These are phyloP conservation scores for Cyberlindnera mississippiensis DNA, from an alignment of 805 yeast genomes.

Conservation along the genomic window DNA sequence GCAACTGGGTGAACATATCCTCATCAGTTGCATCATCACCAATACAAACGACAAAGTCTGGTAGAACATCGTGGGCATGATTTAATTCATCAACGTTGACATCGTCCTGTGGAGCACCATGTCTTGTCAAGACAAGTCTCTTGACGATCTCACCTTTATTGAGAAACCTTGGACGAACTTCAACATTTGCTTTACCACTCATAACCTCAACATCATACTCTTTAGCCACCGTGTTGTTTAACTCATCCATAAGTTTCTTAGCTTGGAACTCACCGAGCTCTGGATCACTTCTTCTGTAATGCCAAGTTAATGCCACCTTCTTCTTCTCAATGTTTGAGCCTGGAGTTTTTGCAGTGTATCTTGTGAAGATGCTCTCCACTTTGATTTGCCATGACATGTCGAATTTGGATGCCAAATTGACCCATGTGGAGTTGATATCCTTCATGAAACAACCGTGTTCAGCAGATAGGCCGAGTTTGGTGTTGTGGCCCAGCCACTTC, in stretches of 20 bases:
- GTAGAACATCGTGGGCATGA: conserved; percentile 43
- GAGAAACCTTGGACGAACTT: conserved; percentile 92
- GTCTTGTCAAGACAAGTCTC: conserved; percentile 61
- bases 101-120: conserved; percentile 49
- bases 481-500: conserved; percentile 72
- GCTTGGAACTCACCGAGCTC: conserved; percentile 90
- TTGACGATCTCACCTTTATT: conserved; percentile 96
- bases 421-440: conserved; percentile 71
- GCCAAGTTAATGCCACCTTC: conserved; percentile 97
- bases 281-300: conserved; percentile 91
- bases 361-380: conserved; percentile 68
- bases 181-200: conserved; percentile 96
- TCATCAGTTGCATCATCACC: conserved; percentile 98
- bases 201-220: conserved; percentile 87
- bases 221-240: conserved; percentile 54
- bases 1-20: conserved; percentile 87
- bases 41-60: conserved; percentile 83
- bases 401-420: conserved; percentile 70
- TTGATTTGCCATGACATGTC: conserved; percentile 96
- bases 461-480: conserved; percentile 78
- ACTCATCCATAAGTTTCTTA: conserved; percentile 58
- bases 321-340: conserved; percentile 85
- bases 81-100: conserved; percentile 30
- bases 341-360: conserved; percentile 84
- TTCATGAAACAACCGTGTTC: conserved; percentile 97